Evolutionary conservation across 441 rosid species (phyloP).

Genomic region (Metrosideros polymorpha): DNA sequence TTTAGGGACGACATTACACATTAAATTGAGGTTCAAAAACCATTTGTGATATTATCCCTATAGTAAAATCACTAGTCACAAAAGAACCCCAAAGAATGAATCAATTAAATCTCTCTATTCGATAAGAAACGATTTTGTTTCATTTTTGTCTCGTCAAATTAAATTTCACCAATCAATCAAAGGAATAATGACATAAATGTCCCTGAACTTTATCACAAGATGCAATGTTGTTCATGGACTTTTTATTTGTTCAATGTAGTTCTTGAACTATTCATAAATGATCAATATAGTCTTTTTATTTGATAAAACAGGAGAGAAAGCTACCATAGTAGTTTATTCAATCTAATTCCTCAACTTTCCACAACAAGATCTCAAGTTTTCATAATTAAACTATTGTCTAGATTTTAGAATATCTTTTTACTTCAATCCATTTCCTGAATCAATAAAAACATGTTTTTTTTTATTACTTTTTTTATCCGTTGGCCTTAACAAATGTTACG

Average conservation of each 20-base stretch:
- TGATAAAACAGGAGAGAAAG: not conserved
- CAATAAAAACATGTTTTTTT: not conserved
- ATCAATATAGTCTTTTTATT: not conserved
- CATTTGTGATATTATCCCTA: no score
- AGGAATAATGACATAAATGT: not conserved
- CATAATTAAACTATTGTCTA: not conserved
- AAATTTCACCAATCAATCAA: not conserved
- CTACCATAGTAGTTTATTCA: not conserved
- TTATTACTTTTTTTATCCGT: not conserved
- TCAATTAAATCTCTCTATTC: not conserved
- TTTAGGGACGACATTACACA: no score
- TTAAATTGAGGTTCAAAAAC: no score
- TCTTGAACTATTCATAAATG: not conserved
- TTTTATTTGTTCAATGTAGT: rapidly evolving
- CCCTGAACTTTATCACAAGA: not conserved
- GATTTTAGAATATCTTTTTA: not conserved
- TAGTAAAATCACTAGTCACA: no score
- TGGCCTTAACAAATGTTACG: not conserved
- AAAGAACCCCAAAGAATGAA: not conserved
- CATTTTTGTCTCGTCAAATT: not conserved
- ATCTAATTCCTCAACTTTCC: not conserved
- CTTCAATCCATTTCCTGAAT: not conserved
- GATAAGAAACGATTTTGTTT: not conserved
- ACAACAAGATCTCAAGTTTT: not conserved
- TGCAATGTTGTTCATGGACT: not conserved